phyloP scores from a whole-genome alignment of 768 basidiomycete species.

The Atractiella rhizophila region DNA sequence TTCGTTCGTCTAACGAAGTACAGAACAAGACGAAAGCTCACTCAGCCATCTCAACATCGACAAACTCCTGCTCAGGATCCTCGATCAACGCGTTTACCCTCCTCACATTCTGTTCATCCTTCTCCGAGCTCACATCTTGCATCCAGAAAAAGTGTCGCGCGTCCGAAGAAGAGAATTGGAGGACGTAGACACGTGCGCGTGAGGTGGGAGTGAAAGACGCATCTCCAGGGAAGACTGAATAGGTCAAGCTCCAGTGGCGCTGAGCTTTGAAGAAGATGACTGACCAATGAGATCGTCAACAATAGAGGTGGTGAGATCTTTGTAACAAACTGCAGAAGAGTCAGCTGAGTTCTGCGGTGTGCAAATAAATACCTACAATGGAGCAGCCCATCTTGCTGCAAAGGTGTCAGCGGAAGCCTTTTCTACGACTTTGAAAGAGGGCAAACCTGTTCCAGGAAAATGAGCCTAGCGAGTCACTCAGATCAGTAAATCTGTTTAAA shows the following conservation, averaged over 20 bases:
- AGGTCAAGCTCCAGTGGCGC: neutral
- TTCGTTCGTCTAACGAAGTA: neutral
- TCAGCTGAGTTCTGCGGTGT: neutral
- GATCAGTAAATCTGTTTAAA: neutral
- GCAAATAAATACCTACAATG: slow-evolving; percentile 9
- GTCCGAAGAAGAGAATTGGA: slow-evolving; percentile 12
- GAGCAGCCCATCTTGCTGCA: slow-evolving; percentile 15
- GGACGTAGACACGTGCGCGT: slow-evolving; percentile 9
- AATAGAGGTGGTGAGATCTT: neutral
- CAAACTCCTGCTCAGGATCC: neutral
- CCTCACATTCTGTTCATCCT: neutral
- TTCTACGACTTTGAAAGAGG: too few relatives aligned
- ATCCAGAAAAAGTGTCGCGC: slow-evolving; percentile 17
- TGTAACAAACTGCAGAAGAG: neutral
- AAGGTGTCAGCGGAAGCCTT: too few relatives aligned
- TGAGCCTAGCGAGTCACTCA: slow-evolving; percentile 6
- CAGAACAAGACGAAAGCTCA: neutral
- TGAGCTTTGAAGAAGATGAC: slow-evolving; percentile 15
- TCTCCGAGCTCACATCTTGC: slow-evolving; percentile 7
- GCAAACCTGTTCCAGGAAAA: slow-evolving; percentile 8
- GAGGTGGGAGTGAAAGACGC: slow-evolving; percentile 10
- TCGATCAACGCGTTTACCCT: slow-evolving; percentile 15
- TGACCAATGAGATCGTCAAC: neutral
- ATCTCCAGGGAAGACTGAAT: slow-evolving; percentile 1
- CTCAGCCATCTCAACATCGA: neutral